Base-by-base conservation (phyloP, 108 stramenopile genomes). In the Parietichytrium sp. region DNA sequence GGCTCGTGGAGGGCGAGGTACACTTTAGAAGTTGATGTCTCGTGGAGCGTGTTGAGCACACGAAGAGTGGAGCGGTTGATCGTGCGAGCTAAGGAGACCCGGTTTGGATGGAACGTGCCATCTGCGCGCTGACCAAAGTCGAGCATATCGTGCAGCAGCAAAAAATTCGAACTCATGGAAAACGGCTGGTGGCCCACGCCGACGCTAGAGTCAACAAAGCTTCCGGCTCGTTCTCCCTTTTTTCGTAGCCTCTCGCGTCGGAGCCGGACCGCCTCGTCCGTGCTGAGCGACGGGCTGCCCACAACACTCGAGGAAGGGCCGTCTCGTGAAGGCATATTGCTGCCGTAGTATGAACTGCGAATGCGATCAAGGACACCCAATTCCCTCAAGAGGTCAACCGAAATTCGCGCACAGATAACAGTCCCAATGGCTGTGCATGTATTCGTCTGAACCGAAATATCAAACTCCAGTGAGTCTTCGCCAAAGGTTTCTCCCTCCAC, bases 401-500 rank as follows among this genome's bases (percentile, higher is more conserved):
- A 45, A n/a, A 72, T 23, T 0, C 61, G 61, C 0, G 61, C 61
- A 42, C 61, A 72, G 10, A 72, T 42, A 16, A 72, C 61, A 6
- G 61, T 42, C n/a, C 61, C 61, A 0, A 16, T 33, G 6, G 61
- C 61, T n/a, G 23, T 16, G 20, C 61, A 72, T 0, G 61, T 45
- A 15, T 23, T 0, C 10, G 33, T 10, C 38, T 72, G 61, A 6
- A 72, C 61, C 1, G 3, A 33, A 10, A 23, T 23, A 23, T 33
- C 23, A 6, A 23, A 23, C 13, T 72, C 61, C n/a, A 72, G 42
- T 33, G 38, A 72, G 10, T 72, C 61, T 2, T 72, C 61, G 2
- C 61, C 61, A 72, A 72, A 72, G 61, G 61, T 72, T 10, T 72
- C 61, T 16, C 61, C 61, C 10, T 72, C 61, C 1, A 72, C 10